Base-by-base conservation (phyloP, 805 yeast species). In the Wickerhamomyces bovis region DNA sequence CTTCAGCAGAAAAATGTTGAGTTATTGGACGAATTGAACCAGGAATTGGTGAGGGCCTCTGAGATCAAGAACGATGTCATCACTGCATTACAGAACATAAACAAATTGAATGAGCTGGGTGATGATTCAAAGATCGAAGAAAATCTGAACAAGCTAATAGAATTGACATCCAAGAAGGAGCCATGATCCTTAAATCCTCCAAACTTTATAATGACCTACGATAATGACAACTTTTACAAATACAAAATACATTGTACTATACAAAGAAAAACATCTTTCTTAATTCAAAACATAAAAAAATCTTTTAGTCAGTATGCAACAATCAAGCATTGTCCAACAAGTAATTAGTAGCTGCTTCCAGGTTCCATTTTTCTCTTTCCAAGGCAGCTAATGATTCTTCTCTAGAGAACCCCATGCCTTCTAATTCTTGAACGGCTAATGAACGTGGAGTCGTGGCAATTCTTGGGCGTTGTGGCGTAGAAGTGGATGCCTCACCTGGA, bases 371-470 rank as follows among this genome's bases (percentile, higher is more conserved):
- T 54, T 83, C 81, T 59, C 69, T 73, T 55, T 78, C 72, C 46
- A 90, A 71, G 7, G 97, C 97, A 11, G 71, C 73, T 7, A 75
- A 56, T 1, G 92, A 89, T 44, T 80, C 82, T 0, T 72, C 70
- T 52, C 76, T 74, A 16, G 80, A 76, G 61, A 90, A 90, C 2
- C 98, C 98, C 97, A 90, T 90, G 31, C 90, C 89, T 20, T 81
- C 79, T 52, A 90, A 70, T 63, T 90, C 95, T 55, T 81, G 84
- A 40, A 89, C 71, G 1, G 92, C 86, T 47, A 76, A 59, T 3
- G 75, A 70, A 22, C 75, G 73, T 21, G 80, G 80, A 3, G 74
- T 64, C 1, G 71, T 66, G 1, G 73, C 73, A 46, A 67, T 52
- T n/a, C 58, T 61, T 25, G 68, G 63, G 36, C 56, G 57, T 6